phyloP scores from a whole-genome alignment of 2,329 filamentous ascomycete species.

The Phaeophleospora eucalypticola region DNA sequence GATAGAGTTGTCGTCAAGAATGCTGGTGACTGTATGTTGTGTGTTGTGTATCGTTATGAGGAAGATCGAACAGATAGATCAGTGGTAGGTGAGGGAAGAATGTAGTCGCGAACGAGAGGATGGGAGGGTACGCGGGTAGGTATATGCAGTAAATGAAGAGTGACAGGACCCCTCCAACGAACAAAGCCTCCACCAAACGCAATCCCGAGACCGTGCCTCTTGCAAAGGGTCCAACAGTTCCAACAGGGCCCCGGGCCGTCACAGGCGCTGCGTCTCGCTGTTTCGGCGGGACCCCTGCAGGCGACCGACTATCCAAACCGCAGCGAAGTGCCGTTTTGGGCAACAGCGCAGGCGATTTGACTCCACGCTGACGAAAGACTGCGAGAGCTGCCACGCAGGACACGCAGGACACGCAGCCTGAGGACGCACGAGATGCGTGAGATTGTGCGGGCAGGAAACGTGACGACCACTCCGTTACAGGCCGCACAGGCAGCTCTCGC shows the following conservation, averaged over 20 bases:
- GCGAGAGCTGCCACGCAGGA: slow-evolving; percentile 5
- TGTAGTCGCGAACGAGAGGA: not conserved
- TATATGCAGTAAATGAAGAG: not conserved
- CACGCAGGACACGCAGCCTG: slow-evolving; percentile 1
- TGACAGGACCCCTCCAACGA: slow-evolving; percentile 1
- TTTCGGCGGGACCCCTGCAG: slow-evolving; percentile 5
- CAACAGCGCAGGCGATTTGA: not conserved
- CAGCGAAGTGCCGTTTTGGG: not conserved
- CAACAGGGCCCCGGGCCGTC: slow-evolving; percentile 2
- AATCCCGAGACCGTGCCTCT: not conserved
- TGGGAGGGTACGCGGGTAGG: not conserved
- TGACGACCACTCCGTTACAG: not conserved
- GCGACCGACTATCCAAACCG: slow-evolving; percentile 2
- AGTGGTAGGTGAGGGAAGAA: not conserved
- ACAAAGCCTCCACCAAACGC: not conserved
- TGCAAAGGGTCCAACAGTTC: not conserved
- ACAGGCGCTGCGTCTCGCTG: not conserved
- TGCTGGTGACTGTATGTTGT: too few species aligned
- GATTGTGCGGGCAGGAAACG: not conserved
- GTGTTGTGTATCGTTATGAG: too few species aligned
- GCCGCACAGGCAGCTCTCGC: too few species aligned
- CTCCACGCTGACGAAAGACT: slow-evolving; percentile 3
- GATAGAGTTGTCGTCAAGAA: not conserved
- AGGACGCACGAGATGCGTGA: not conserved
- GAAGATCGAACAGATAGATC: not conserved